Conservation (phyloP, 805 yeast species). For the Candida easanensis region DNA sequence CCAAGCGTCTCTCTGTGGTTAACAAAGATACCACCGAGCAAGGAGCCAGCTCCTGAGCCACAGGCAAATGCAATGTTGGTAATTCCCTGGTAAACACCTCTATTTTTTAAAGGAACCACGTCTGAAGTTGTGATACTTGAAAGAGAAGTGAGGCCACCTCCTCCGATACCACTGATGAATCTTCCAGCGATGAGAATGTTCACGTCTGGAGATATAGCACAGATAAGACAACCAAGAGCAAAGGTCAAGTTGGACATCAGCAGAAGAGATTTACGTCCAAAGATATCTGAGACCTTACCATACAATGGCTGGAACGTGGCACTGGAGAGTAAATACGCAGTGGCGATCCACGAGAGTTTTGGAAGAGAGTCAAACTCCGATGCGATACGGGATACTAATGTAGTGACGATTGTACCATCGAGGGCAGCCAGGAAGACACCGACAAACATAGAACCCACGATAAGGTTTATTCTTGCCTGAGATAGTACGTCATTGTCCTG, state of each 20-base stretch:
- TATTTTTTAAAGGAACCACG: constrained; percentile 67
- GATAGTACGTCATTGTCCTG: constrained; percentile 9
- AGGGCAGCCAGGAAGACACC: constrained; percentile 60
- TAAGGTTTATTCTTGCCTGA: constrained; percentile 26
- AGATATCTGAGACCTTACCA: constrained; percentile 70
- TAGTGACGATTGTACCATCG: constrained; percentile 67
- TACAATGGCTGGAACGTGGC: constrained; percentile 74
- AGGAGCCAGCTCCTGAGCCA: constrained; percentile 75
- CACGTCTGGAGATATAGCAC: constrained; percentile 49
- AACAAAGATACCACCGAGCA: constrained; percentile 52
- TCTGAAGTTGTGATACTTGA: constrained; percentile 77
- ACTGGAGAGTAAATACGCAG: constrained; percentile 63
- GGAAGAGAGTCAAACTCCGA: constrained; percentile 65
- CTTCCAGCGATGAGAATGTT: constrained; percentile 50
- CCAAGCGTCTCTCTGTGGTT: constrained; percentile 31
- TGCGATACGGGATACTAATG: constrained; percentile 62
- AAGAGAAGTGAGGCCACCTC: constrained; percentile 78
- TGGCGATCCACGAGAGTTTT: constrained; percentile 70
- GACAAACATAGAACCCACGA: constrained; percentile 41
- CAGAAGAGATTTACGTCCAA: constrained; percentile 57
- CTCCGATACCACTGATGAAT: constrained; percentile 83
- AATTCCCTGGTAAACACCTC: constrained; percentile 83
- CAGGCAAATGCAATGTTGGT: constrained; percentile 73
- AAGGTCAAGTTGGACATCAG: constrained; percentile 54
- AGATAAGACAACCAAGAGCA: constrained; percentile 53